Base-by-base conservation (phyloP, 495 filamentous ascomycete genomes). In the Pseudomonodictys pantanalensis region DNA sequence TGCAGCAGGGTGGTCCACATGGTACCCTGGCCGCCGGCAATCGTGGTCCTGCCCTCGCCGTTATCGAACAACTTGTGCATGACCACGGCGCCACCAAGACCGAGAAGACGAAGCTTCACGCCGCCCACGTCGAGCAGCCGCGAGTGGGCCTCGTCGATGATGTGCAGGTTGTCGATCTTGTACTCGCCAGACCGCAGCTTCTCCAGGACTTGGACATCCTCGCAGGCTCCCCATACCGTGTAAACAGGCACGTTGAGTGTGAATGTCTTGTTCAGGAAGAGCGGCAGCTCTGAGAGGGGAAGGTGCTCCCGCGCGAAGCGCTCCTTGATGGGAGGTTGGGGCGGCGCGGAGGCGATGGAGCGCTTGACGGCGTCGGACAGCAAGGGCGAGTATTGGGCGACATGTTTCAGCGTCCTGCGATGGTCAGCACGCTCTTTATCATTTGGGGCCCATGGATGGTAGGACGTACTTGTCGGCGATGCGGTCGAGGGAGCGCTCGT, bases 51-150 rank as follows among this genome's bases (percentile, higher is more conserved):
- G 50, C 95, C 95, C 68, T 99, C 95, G 26, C 95, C 95, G 66
- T 97, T 99, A 71, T 99, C 95, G 70, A 99, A 99, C 8, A 99
- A 83, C 79, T 99, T 99, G 78, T 99, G 95, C 95, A 99, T 99
- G 24, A 99, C 95, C 0, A 99, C 92, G 0, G 95, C 95, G 64
- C 95, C 93, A 51, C 95, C 95, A 47, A 99, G 75, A 51, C 95
- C 95, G 20, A 99, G 82, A 54, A 99, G 79, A 65, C 95, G 90
- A 47, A 99, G 84, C 83, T 96, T 97, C 18, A 99, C 88, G 56
- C 95, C 93, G 60, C 92, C 93, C 44, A 96, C 81, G 72, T 99
- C 95, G 52, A 99, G 77, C 52, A 97, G 77, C 73, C 93, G 86
- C 11, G 95, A 97, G 72, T 90, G 92, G 38, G 92, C 90, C 78